Conservation (phyloP, 345 rosid species). For the Populus deltoides region DNA sequence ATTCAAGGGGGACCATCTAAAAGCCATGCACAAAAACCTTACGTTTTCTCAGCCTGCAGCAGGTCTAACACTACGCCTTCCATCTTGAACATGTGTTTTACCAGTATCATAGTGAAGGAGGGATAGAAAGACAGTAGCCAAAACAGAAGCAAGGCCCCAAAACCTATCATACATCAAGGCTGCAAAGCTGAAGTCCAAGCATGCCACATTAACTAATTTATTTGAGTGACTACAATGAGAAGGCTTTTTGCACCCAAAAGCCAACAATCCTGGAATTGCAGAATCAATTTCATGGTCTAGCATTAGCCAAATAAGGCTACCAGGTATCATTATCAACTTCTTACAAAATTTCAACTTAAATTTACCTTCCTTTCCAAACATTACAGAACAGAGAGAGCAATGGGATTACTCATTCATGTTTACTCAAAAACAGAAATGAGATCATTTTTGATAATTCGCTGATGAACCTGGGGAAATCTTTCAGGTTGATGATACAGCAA, state of each 20-base stretch:
- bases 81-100: not conserved
- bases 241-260: not conserved
- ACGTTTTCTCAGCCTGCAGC: not conserved
- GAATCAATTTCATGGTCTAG: not conserved
- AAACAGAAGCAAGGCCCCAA: not conserved
- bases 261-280: not conserved
- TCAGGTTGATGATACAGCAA: not conserved
- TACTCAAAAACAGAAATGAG: not conserved
- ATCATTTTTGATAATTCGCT: not conserved
- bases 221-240: not conserved
- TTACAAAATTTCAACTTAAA: not conserved
- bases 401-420: not conserved
- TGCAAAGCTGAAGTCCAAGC: not conserved
- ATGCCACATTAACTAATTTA: not conserved
- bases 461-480: not conserved
- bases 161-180: not conserved
- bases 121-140: not conserved
- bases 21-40: not conserved
- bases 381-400: not conserved
- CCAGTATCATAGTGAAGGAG: not conserved
- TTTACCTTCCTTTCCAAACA: not conserved
- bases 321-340: not conserved
- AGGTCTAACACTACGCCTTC: not conserved
- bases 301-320: not conserved
- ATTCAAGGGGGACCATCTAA: not conserved